These are phyloP conservation scores for Pestalotiopsis sp. DNA, from an alignment of 2,329 filamentous ascomycete genomes.

Conservation along the genomic window DNA sequence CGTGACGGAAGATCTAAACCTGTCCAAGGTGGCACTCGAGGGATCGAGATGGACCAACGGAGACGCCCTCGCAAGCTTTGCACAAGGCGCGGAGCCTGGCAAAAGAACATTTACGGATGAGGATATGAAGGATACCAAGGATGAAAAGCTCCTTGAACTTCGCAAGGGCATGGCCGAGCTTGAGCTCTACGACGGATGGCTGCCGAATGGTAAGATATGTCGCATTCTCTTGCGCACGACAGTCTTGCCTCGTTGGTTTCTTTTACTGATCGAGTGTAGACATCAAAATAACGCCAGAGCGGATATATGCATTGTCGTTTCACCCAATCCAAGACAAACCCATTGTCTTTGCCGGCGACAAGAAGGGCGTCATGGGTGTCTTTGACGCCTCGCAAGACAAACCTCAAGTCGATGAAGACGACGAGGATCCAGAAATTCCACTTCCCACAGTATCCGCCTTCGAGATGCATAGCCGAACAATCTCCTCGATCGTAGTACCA, in stretches of 20 bases:
- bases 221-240: slow-evolving; percentile 14
- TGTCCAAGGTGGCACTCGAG: slow-evolving; percentile 79
- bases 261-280: slow-evolving; percentile 48
- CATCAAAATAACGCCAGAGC: slow-evolving; percentile 88
- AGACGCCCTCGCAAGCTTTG: slow-evolving; percentile 65
- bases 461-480: slow-evolving; percentile 88
- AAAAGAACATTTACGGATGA: slow-evolving; percentile 85
- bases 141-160: slow-evolving; percentile 74
- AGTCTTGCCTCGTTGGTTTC: background rate
- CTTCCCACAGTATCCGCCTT: slow-evolving; percentile 86
- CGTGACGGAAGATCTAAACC: slow-evolving; percentile 62
- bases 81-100: slow-evolving; percentile 75
- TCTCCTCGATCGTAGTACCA: slow-evolving; percentile 81
- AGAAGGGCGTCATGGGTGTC: slow-evolving; percentile 86
- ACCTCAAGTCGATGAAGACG: slow-evolving; percentile 57
- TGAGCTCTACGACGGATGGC: slow-evolving; percentile 81
- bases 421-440: slow-evolving; percentile 67
- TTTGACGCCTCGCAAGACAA: slow-evolving; percentile 82
- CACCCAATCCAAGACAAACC: slow-evolving; percentile 87
- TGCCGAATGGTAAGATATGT: slow-evolving; percentile 70
- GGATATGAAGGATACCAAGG: slow-evolving; percentile 77
- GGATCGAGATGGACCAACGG: slow-evolving; percentile 76
- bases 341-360: slow-evolving; percentile 91
- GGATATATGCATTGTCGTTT: slow-evolving; percentile 85
- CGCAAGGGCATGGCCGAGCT: slow-evolving; percentile 78